A percentile compares a stretch with the other conserved stretches of the same genome.
phyloP scores from a whole-genome alignment of 2,329 filamentous ascomycete species.

The Colletotrichum sp. region DNA sequence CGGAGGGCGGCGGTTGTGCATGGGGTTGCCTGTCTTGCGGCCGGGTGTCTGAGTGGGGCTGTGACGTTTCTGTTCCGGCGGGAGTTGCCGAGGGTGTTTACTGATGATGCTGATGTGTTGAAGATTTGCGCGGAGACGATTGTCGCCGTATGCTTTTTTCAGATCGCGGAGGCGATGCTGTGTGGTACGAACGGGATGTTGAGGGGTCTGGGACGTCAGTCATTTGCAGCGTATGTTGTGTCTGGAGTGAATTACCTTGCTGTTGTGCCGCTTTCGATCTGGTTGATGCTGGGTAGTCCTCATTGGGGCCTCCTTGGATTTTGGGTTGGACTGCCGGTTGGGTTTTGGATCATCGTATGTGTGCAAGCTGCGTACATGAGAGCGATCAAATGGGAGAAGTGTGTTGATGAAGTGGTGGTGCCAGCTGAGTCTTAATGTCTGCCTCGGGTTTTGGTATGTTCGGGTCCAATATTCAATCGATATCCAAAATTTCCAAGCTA shows the following conservation, averaged over 20 bases:
- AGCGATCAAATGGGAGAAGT: background rate
- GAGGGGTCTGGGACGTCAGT: background rate
- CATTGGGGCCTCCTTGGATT: rapidly evolving
- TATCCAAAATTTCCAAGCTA: too few species aligned
- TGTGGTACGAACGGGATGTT: background rate
- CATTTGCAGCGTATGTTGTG: background rate
- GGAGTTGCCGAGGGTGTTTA: background rate
- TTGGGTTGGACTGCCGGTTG: background rate
- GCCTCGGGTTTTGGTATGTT: too few species aligned
- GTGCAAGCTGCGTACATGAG: background rate
- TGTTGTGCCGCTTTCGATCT: background rate
- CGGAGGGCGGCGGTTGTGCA: background rate
- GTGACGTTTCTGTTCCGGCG: background rate
- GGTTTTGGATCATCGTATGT: background rate
- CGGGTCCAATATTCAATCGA: too few species aligned
- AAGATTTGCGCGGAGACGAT: background rate
- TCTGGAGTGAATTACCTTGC: background rate
- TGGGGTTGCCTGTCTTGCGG: background rate
- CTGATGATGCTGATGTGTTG: background rate
- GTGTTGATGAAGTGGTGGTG: background rate
- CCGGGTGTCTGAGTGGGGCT: background rate
- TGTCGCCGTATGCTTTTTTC: rapidly evolving
- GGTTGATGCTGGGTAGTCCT: background rate
- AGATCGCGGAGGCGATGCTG: background rate
- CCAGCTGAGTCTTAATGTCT: background rate